Percentiles rank a stretch among this genome's conserved stretches.
These are phyloP conservation scores for Sporothrix brunneoviolacea DNA, from an alignment of 2,329 filamentous ascomycete genomes.

Conservation along the genomic window DNA sequence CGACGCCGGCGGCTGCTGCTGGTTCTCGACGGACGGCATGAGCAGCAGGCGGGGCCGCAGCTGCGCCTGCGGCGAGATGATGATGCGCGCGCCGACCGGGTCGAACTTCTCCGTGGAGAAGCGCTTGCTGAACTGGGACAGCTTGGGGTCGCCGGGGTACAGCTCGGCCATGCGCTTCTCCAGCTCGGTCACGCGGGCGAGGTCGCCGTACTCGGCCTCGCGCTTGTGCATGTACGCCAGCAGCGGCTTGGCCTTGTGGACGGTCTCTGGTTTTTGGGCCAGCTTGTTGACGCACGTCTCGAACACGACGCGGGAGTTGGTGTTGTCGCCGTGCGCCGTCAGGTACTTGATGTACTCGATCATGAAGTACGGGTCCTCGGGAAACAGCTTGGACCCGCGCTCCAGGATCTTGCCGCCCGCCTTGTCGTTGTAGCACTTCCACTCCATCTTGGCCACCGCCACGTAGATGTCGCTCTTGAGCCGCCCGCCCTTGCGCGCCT, in stretches of 20 bases:
- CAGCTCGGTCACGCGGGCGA: slow-evolving; percentile 82
- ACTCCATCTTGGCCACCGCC: slow-evolving; percentile 85
- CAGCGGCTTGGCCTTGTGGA: slow-evolving; percentile 71
- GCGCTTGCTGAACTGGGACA: slow-evolving; percentile 68
- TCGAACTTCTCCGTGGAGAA: slow-evolving; percentile 72
- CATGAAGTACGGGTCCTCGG: slow-evolving; percentile 87
- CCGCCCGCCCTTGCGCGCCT: slow-evolving; percentile 79
- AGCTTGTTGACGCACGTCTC: slow-evolving; percentile 86
- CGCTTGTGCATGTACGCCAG: slow-evolving; percentile 93
- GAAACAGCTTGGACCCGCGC: slow-evolving; percentile 85
- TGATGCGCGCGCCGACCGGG: slow-evolving; percentile 70
- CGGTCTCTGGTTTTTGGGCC: slow-evolving; percentile 65
- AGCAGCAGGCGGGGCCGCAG: slow-evolving; percentile 53
- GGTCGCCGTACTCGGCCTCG: slow-evolving; percentile 88
- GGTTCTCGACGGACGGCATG: slow-evolving; percentile 44
- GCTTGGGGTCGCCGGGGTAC: slow-evolving; percentile 79
- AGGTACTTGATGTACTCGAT: slow-evolving; percentile 95
- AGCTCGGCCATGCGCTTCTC: slow-evolving; percentile 89
- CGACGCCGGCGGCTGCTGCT: slow-evolving; percentile 32
- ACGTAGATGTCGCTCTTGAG: slow-evolving; percentile 94
- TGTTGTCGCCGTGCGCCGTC: slow-evolving; percentile 85
- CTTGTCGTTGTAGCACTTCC: slow-evolving; percentile 89
- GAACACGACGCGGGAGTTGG: slow-evolving; percentile 92
- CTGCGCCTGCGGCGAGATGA: slow-evolving; percentile 75
- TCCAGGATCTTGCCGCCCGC: slow-evolving; percentile 95